phyloP scores from a whole-genome alignment of 2,329 filamentous ascomycete genomes.

The Lachnum nothofagi region DNA sequence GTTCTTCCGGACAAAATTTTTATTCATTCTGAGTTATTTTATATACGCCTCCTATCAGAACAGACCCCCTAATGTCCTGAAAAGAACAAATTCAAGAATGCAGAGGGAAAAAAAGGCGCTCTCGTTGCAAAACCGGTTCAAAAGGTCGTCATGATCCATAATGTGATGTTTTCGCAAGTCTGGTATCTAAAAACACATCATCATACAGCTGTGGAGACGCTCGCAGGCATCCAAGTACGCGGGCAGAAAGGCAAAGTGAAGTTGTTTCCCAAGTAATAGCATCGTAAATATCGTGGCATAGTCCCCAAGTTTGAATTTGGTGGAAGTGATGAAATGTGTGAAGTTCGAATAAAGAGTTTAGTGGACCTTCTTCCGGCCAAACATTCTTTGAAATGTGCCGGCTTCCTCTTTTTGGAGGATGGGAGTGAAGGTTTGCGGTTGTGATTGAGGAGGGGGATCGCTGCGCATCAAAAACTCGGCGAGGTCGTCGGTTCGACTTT shows the following conservation, averaged over 20 bases:
- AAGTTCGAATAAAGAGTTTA: not conserved
- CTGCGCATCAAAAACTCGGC: slow-evolving; percentile 58
- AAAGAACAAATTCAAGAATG: too few species aligned
- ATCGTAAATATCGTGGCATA: not conserved
- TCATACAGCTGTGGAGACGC: not conserved
- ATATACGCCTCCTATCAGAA: too few species aligned
- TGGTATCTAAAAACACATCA: not conserved
- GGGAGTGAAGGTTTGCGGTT: slow-evolving; percentile 20
- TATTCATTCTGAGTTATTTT: too few species aligned
- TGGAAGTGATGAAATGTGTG: not conserved
- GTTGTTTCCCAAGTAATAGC: not conserved
- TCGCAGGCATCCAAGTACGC: not conserved
- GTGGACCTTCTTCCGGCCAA: slow-evolving; percentile 28
- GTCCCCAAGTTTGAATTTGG: not conserved
- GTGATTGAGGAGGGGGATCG: slow-evolving; percentile 23
- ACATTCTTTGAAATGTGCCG: slow-evolving; percentile 25
- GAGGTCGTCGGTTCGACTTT: slow-evolving; percentile 55
- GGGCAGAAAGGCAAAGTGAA: not conserved
- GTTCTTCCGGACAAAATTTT: too few species aligned
- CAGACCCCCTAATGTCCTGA: too few species aligned
- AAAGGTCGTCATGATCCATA: not conserved
- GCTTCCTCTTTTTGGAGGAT: slow-evolving; percentile 24
- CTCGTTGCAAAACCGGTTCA: too few species aligned
- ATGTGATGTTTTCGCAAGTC: not conserved
- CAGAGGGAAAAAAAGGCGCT: too few species aligned